Evolutionary conservation across 192 early-diverging fungal genomes (phyloP).

Genomic region (Coemansia brasiliensis): DNA sequence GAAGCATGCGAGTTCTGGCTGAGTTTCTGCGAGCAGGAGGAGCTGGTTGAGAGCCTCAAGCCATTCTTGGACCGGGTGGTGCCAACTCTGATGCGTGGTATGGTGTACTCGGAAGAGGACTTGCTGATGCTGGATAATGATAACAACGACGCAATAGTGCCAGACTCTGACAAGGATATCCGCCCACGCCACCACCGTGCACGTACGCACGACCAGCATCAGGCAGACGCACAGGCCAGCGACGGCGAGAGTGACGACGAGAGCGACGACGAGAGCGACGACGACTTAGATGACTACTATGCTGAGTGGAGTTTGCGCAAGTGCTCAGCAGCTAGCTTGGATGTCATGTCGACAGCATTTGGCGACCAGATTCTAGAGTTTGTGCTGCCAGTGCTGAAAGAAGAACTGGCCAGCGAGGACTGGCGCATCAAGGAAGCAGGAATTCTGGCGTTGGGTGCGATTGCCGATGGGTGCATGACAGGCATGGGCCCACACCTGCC

Average conservation of each 20-base stretch:
- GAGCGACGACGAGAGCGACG: conserved; percentile 80
- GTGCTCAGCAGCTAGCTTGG: conserved; percentile 95
- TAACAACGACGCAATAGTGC: conserved; percentile 82
- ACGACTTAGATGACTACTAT: conserved; percentile 84
- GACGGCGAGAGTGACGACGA: conserved; percentile 69
- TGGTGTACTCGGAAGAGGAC: conserved; percentile 96
- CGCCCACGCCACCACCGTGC: conserved; percentile 92
- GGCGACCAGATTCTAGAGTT: conserved; percentile 79
- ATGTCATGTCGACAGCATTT: conserved; percentile 89
- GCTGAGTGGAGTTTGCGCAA: conserved; percentile 98
- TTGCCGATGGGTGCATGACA: conserved; percentile 91
- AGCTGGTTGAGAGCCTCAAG: conserved; percentile 68
- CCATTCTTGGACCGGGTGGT: conserved; percentile 76
- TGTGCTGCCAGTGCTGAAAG: conserved; percentile 83
- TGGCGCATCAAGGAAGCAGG: conserved; percentile 94
- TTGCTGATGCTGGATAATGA: conserved; percentile 73
- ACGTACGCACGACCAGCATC: conserved; percentile 70
- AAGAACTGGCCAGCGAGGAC: conserved; percentile 76
- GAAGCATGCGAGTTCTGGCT: conserved; percentile 99
- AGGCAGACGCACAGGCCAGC: conserved; percentile 45
- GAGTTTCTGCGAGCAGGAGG: conserved; percentile 91
- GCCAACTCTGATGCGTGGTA: conserved; percentile 89
- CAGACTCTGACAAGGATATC: conserved; percentile 90
- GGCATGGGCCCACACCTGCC: conserved; percentile 91
- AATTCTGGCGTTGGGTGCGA: conserved; percentile 95